These are phyloP conservation scores for Ceratocystis colombiana DNA, from an alignment of 2,329 filamentous ascomycete species.

Conservation along the genomic window DNA sequence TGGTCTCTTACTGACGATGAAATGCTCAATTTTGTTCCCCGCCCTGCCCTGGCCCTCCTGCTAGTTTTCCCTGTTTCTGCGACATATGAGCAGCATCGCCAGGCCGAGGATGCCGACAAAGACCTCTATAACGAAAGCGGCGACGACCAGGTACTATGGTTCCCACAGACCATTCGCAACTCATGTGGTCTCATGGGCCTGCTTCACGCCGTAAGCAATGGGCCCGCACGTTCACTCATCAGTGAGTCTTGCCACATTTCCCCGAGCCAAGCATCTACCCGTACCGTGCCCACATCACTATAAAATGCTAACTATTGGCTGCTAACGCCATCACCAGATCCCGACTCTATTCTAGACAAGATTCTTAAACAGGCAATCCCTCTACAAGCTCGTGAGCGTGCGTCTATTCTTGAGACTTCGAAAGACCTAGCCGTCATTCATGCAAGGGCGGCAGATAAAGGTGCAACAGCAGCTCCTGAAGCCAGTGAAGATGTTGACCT, in stretches of 20 bases:
- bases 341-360: conserved; percentile 48
- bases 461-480: conserved; percentile 67
- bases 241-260: conserved; percentile 33
- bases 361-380: conserved; percentile 62
- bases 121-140: conserved; percentile 59
- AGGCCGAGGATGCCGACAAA: conserved; percentile 57
- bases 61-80: conserved; percentile 81
- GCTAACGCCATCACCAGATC: conserved; percentile 31
- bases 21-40: conserved; percentile 75
- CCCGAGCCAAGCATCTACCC: not conserved
- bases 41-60: conserved; percentile 76
- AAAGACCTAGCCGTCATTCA: conserved; percentile 68
- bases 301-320: conserved; percentile 1
- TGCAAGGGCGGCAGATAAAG: conserved; percentile 61
- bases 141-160: conserved; percentile 72
- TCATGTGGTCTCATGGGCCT: conserved; percentile 86
- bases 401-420: conserved; percentile 66
- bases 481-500: conserved; percentile 78
- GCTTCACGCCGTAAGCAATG: conserved; percentile 73
- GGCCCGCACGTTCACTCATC: conserved; percentile 54
- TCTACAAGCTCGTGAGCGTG: conserved; percentile 54
- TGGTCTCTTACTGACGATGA: conserved; percentile 81
- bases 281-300: not conserved
- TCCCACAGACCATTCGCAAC: conserved; percentile 87
- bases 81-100: conserved; percentile 66